A percentile compares a stretch with the other conserved stretches of the same genome.
phyloP scores from a whole-genome alignment of 768 basidiomycete genomes.

The Candolleomyces efflorescens region DNA sequence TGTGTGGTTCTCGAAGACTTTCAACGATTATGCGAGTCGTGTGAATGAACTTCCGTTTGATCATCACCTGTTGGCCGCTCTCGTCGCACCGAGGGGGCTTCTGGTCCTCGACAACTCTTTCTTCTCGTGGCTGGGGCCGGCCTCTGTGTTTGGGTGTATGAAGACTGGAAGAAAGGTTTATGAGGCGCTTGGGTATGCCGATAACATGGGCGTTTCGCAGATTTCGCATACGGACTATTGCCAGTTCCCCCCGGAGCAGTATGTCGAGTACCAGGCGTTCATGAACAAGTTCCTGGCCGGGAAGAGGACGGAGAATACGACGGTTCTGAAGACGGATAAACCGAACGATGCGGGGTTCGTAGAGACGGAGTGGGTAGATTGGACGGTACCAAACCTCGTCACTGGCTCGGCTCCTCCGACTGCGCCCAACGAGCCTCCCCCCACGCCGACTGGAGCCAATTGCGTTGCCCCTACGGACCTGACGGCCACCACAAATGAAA shows the following conservation, averaged over 20 bases:
- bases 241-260: constrained; percentile 43
- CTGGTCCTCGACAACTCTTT: constrained; percentile 53
- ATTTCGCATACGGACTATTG: constrained; percentile 53
- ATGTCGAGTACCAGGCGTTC: constrained; percentile 47
- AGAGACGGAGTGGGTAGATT: constrained; percentile 44
- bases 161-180: constrained; percentile 47
- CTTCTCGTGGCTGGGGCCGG: constrained; percentile 52
- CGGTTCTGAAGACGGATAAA: constrained; percentile 42
- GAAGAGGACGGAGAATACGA: constrained; percentile 41
- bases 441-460: not conserved
- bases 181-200: constrained; percentile 42
- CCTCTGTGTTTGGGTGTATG: constrained; percentile 47
- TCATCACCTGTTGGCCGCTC: constrained; percentile 52
- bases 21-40: constrained; percentile 41
- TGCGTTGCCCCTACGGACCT: constrained; percentile 20
- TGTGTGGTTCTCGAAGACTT: constrained; percentile 53
- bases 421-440: not conserved
- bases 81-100: constrained; percentile 53
- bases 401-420: not conserved
- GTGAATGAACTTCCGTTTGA: constrained; percentile 48
- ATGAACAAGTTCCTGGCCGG: constrained; percentile 51
- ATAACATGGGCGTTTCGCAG: constrained; percentile 49
- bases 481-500: constrained; percentile 30
- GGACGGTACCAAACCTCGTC: constrained; percentile 40
- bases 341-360: constrained; percentile 36